A percentile compares a stretch with the other conserved stretches of the same genome.
phyloP scores from a whole-genome alignment of 1,139 yeast genomes.

The Yamadazyma diddensiae region DNA sequence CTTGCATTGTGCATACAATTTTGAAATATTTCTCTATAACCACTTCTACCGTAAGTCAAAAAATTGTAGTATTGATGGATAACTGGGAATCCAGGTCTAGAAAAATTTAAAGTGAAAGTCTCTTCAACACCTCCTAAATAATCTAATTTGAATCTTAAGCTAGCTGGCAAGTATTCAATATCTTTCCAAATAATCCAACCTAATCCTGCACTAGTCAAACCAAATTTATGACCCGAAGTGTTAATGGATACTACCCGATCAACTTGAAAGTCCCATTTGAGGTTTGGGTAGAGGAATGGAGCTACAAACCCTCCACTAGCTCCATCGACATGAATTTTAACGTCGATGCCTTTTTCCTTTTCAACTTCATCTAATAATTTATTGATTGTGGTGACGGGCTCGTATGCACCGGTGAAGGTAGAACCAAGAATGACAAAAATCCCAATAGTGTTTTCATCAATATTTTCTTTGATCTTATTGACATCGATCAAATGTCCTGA shows the following conservation, averaged over 20 bases:
- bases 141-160: constrained; percentile 71
- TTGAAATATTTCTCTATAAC: constrained; percentile 63
- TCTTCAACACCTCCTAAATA: constrained; percentile 90
- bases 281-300: constrained; percentile 73
- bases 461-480: constrained; percentile 52
- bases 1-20: constrained; percentile 69
- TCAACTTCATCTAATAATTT: constrained; percentile 65
- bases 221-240: constrained; percentile 94
- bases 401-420: constrained; percentile 91
- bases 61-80: constrained; percentile 84
- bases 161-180: constrained; percentile 59
- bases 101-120: constrained; percentile 81
- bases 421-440: constrained; percentile 86
- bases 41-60: constrained; percentile 65
- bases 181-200: constrained; percentile 92
- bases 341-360: constrained; percentile 59
- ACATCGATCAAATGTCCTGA: constrained; percentile 67
- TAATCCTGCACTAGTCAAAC: constrained; percentile 83
- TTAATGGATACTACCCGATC: constrained; percentile 81
- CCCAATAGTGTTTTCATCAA: constrained; percentile 93
- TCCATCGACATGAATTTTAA: constrained; percentile 91
- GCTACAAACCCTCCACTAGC: constrained; percentile 91
- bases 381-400: constrained; percentile 63
- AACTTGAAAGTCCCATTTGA: constrained; percentile 79
- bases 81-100: constrained; percentile 91